phyloP scores from a whole-genome alignment of 192 early-diverging fungal genomes.

The Fimicolochytrium jonesii region DNA sequence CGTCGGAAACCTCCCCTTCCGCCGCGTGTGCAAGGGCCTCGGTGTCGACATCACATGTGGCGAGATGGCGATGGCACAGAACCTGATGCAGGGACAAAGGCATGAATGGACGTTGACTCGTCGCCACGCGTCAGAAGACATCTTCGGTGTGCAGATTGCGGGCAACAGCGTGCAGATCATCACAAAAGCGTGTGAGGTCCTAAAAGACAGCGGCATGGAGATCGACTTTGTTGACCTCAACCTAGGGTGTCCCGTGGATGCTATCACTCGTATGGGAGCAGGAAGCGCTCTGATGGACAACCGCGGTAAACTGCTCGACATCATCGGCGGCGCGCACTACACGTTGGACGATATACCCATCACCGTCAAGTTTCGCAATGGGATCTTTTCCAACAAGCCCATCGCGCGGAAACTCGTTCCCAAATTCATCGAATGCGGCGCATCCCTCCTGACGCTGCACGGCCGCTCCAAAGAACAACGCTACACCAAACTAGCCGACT shows the following conservation, averaged over 20 bases:
- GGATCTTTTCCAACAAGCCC: conserved; percentile 52
- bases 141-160: conserved; percentile 91
- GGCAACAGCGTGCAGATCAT: conserved; percentile 59
- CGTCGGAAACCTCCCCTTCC: conserved; percentile 96
- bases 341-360: conserved; percentile 70
- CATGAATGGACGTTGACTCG: conserved; percentile 80
- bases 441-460: conserved; percentile 71
- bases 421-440: conserved; percentile 60
- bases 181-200: conserved; percentile 60
- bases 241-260: conserved; percentile 92
- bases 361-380: conserved; percentile 89
- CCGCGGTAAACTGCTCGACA: conserved; percentile 63
- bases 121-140: conserved; percentile 79
- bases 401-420: conserved; percentile 74
- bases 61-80: conserved; percentile 74
- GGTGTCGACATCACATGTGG: conserved; percentile 96
- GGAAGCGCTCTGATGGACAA: conserved; percentile 79
- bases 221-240: conserved; percentile 97
- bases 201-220: conserved; percentile 52
- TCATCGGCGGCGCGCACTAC: conserved; percentile 66
- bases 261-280: conserved; percentile 71
- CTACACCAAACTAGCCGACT: conserved; percentile 86
- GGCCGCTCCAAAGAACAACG: conserved; percentile 89
- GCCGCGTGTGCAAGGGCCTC: conserved; percentile 86
- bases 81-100: conserved; percentile 28